phyloP scores from a whole-genome alignment of 2,329 filamentous ascomycete species.

The Alternaria longipes region DNA sequence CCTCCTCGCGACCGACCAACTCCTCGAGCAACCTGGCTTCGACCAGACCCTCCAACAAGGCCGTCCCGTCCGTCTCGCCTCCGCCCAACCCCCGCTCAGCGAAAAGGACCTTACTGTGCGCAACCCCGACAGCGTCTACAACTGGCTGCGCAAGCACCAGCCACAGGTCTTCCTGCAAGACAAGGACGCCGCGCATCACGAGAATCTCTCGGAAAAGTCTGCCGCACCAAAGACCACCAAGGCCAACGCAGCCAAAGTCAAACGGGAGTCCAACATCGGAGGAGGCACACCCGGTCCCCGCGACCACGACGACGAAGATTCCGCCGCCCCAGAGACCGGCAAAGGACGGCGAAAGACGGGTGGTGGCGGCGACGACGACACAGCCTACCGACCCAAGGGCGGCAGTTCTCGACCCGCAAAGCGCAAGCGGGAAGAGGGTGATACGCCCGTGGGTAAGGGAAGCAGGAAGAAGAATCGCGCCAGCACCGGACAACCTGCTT shows the following conservation, averaged over 20 bases:
- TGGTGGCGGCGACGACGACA: conserved; percentile 52
- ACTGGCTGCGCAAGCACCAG: conserved; percentile 88
- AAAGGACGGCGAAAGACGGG: conserved; percentile 42
- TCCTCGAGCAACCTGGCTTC: conserved; percentile 61
- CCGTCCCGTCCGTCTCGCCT: conserved; percentile 52
- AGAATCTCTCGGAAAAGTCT: conserved; percentile 49
- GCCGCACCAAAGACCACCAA: conserved; percentile 36
- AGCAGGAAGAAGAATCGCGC: conserved; percentile 47
- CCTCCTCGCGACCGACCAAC: conserved; percentile 70
- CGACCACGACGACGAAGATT: conserved; percentile 56
- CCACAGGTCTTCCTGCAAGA: conserved; percentile 87
- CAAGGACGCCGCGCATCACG: conserved; percentile 56
- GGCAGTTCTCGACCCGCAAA: conserved; percentile 54
- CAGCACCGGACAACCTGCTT: conserved; percentile 30
- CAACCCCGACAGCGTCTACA: conserved; percentile 93
- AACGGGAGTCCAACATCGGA: conserved; percentile 46
- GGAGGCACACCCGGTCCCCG: conserved; percentile 47
- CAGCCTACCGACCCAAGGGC: conserved; percentile 59
- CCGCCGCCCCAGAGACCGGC: conserved; percentile 42
- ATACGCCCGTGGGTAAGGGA: conserved; percentile 35
- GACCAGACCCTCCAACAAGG: conserved; percentile 56
- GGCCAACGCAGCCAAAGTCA: conserved; percentile 39
- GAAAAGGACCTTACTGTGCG: conserved; percentile 66
- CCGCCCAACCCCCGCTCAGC: conserved; percentile 53
- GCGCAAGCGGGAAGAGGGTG: conserved; percentile 55